Evolutionary conservation across 768 basidiomycete species (phyloP), one percentile per base, ranked within the genome.

Genomic region (Terana coerulea): DNA sequence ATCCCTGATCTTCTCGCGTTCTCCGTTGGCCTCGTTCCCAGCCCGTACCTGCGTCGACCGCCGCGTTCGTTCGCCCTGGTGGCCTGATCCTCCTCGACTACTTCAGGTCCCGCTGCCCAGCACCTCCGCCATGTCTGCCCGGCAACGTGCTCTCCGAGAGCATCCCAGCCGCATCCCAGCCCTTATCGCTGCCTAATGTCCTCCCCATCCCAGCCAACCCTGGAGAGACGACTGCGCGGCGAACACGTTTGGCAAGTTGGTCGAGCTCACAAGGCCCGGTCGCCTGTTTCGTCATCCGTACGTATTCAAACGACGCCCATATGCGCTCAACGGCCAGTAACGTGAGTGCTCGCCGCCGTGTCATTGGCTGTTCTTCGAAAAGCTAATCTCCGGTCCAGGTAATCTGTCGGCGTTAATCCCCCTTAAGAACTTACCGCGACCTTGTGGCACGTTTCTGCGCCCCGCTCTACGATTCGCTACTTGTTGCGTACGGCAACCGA

Each of bases 1-100:
- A 14, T 51, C 30, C 34, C 31, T 25, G 41, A 45, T 51, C 41
- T 51, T 51, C 50, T 45, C 47, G 39, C 36, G 28, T 48, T 48
- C 30, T 36, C 47, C 47, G 47, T 35, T 36, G 22, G 31, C 30
- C 41, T 35, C 24, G 30, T 51, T 51, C 50, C 33, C 40, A 44
- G 29, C 29, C 15, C 17, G 21, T 30, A n/a, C 39, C 6, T n/a
- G n/a, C n/a, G n/a, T n/a, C n/a, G n/a, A n/a, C n/a, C n/a, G n/a
- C n/a, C n/a, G n/a, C n/a, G n/a, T n/a, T n/a, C n/a, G n/a, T n/a
- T 31, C 10, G 19, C 45, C 29, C 37, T 19, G 37, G 37, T 39
- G 17, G 37, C 37, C 37, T 39, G 37, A 39, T 39, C 45, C 30
- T 45, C 42, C 47, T 49, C 52, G 26, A 17, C 52, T 29, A 47